These are phyloP conservation scores for Russula sp. DNA, from an alignment of 768 basidiomycete genomes.

Conservation along the genomic window DNA sequence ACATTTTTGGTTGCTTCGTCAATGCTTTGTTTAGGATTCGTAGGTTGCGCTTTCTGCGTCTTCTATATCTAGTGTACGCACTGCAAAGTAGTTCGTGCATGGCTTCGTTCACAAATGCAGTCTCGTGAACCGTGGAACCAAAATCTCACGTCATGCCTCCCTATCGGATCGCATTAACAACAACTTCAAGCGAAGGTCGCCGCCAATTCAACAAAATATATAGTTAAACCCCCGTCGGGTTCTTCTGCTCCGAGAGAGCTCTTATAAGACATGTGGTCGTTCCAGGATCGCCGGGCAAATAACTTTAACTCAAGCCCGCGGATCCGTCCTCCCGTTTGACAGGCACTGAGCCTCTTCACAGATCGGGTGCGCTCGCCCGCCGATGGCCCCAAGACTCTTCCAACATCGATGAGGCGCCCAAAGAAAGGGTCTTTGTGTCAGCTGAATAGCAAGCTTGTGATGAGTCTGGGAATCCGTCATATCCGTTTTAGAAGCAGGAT, in stretches of 20 bases:
- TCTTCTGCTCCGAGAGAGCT: not conserved
- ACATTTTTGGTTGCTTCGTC: conserved; percentile 1
- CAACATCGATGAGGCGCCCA: not conserved
- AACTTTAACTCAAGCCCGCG: not conserved
- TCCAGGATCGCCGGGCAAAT: not conserved
- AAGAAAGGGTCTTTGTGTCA: not conserved
- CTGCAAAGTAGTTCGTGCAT: not conserved
- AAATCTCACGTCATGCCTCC: not conserved
- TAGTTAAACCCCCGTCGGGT: not conserved
- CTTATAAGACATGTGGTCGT: not conserved
- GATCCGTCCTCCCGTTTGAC: not conserved
- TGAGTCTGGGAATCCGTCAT: not conserved
- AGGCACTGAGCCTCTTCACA: not conserved
- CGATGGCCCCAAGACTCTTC: not conserved
- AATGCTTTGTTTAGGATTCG: not conserved
- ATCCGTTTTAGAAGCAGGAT: too few relatives aligned
- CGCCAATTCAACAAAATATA: not conserved
- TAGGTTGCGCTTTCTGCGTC: not conserved
- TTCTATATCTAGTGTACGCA: not conserved
- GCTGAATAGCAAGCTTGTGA: not conserved
- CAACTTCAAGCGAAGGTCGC: not conserved
- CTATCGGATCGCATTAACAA: not conserved
- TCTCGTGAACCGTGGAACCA: too few relatives aligned
- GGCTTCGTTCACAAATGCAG: not conserved
- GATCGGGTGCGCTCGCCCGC: not conserved